Evolutionary conservation across 805 yeast genomes (phyloP), one percentile per base, ranked within the genome.

Genomic region (Ogataea corticis): DNA sequence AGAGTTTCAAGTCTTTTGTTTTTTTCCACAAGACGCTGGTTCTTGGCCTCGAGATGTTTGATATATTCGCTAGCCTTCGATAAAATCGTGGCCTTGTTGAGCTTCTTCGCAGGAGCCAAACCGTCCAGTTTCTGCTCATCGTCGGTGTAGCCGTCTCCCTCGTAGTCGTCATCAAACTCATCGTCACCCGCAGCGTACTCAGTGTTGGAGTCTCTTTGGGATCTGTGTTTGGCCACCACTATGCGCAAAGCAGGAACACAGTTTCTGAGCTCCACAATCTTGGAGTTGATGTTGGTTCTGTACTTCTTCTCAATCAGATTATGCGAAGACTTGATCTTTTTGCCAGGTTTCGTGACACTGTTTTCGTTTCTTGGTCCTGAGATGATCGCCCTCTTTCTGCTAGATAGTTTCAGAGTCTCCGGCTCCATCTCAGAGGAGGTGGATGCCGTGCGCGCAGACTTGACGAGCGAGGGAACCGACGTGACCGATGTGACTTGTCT

Each of bases 241-340:
- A 77, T 73, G 43, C 87, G 72, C 43, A 88, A 71, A 3, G 94
- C 70, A 2, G 96, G 96, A 23, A 87, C 96, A 25, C 89, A 83
- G 54, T 85, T 87, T 59, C 91, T 72, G 33, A 87, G 73, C 32
- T 83, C 85, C 36, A 79, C 61, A 40, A 87, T 86, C 64, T 84
- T 86, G 42, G 85, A 76, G 61, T 87, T 87, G 58, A 87, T 85
- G 58, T 87, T 87, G 12, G 89, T 83, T 59, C 96, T 69, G 66
- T 87, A 87, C 63, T 85, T 83, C 66, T 86, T 86, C 59, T 87
- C 96, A 55, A 87, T 85, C 74, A 86, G 77, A 59, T 87, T 87
- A 65, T 87, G 96, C 12, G 88, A 79, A 2, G 85, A 76, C 66
- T 84, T 80, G 41, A 77, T 73, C 51, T 72, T 73, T 48, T 72